A percentile compares a stretch with the other conserved stretches of the same genome.
Conservation (phyloP, 805 yeast species). For the Saccharomycopsis sp. region DNA sequence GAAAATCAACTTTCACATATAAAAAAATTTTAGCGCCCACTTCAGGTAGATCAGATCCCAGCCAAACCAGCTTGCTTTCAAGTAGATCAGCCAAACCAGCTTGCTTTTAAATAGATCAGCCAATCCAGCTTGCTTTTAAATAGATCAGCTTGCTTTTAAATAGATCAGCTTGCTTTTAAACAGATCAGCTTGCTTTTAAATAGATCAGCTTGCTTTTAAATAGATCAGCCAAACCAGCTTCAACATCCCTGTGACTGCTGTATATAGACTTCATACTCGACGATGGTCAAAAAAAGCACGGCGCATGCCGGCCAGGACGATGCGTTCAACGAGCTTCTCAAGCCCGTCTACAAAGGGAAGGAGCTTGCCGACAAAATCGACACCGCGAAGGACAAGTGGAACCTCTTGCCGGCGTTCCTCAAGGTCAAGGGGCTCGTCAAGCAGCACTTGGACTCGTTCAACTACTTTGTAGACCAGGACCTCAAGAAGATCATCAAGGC, state of each 20-base stretch:
- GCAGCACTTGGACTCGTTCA: slow-evolving; percentile 97
- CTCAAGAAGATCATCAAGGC: slow-evolving; percentile 89
- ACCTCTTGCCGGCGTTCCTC: slow-evolving; percentile 87
- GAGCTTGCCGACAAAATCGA: slow-evolving; percentile 77
- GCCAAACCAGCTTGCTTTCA: too few relatives aligned
- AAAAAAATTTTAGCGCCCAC: neutral
- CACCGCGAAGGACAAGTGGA: slow-evolving; percentile 96
- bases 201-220: too few relatives aligned
- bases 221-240: too few relatives aligned
- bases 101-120: too few relatives aligned
- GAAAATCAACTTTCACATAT: neutral
- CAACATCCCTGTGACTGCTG: too few relatives aligned
- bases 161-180: too few relatives aligned
- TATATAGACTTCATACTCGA: too few relatives aligned
- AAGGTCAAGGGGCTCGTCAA: slow-evolving; percentile 94
- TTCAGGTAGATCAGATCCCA: too few relatives aligned
- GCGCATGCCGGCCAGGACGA: slow-evolving; percentile 38
- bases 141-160: too few relatives aligned
- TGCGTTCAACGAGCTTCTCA: slow-evolving; percentile 66
- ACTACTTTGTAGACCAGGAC: slow-evolving; percentile 90
- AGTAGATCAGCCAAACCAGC: too few relatives aligned
- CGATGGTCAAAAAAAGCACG: slow-evolving; percentile 9
- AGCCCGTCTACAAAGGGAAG: slow-evolving; percentile 83
- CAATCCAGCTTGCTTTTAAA: too few relatives aligned
- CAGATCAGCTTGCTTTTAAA: too few relatives aligned